Percentiles rank a stretch among this genome's conserved stretches.
These are phyloP conservation scores for Globisporangium cederbergense DNA, from an alignment of 352 stramenopile genomes.

Conservation along the genomic window DNA sequence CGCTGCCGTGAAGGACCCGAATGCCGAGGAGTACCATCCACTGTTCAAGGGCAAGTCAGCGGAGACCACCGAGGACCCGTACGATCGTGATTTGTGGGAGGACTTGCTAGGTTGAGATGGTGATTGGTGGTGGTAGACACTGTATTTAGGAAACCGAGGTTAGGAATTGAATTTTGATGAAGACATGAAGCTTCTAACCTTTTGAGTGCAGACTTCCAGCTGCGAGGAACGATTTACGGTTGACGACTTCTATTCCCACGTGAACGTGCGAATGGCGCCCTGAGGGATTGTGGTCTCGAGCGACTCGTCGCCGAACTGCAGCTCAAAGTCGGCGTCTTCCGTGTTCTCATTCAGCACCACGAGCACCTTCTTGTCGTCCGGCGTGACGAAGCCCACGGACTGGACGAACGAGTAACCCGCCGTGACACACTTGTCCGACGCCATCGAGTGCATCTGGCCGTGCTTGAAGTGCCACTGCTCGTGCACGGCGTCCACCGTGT, in stretches of 20 bases:
- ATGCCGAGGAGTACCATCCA: conserved; percentile 40
- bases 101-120: conserved; percentile 40
- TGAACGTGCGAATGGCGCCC: conserved; percentile 70
- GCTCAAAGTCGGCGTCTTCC: conserved; percentile 58
- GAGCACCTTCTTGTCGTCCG: conserved; percentile 66
- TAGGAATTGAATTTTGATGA: background rate
- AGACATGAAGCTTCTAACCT: conserved; percentile 6
- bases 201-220: conserved; percentile 1
- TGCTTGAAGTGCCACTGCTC: conserved; percentile 67
- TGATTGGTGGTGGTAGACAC: background rate
- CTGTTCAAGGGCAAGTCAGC: conserved; percentile 25
- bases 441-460: conserved; percentile 47
- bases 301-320: conserved; percentile 41
- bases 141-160: conserved; percentile 11
- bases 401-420: conserved; percentile 78
- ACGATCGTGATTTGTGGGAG: conserved; percentile 66
- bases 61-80: conserved; percentile 33
- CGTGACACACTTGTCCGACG: conserved; percentile 64
- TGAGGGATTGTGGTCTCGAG: conserved; percentile 51
- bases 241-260: conserved; percentile 33
- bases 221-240: background rate
- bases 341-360: conserved; percentile 87
- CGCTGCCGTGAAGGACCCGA: conserved; percentile 16
- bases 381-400: conserved; percentile 64
- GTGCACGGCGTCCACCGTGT: conserved; percentile 28